A percentile compares a stretch with the other conserved stretches of the same genome.
Conservation (phyloP, 1,284 basidiomycete genomes). For the Cutaneotrichosporon dermatis region DNA sequence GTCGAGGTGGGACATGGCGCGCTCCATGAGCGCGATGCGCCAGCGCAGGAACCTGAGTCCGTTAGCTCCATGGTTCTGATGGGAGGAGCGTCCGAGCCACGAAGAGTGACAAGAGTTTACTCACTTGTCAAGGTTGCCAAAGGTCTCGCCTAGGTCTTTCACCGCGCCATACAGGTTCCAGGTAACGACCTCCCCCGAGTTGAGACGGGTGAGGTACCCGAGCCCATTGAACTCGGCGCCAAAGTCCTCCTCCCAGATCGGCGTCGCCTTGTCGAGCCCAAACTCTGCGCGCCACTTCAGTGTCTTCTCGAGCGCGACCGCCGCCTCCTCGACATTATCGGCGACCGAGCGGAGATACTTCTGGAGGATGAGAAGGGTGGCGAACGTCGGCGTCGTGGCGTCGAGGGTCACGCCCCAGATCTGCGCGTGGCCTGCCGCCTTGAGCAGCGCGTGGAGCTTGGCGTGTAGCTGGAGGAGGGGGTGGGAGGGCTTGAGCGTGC, state of each 20-base stretch:
- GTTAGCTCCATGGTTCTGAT: background rate
- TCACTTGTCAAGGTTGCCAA: slow-evolving; percentile 27
- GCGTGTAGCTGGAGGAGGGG: slow-evolving; percentile 19
- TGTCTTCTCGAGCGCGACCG: slow-evolving; percentile 16
- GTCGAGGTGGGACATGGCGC: slow-evolving; percentile 19
- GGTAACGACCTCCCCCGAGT: slow-evolving; percentile 21
- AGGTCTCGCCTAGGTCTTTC: slow-evolving; percentile 21
- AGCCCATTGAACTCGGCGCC: slow-evolving; percentile 21
- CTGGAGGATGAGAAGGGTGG: slow-evolving; percentile 25
- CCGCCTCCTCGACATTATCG: slow-evolving; percentile 19
- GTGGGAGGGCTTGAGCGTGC: slow-evolving; percentile 16
- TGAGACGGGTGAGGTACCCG: slow-evolving; percentile 25
- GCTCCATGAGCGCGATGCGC: slow-evolving; percentile 27
- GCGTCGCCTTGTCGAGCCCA: slow-evolving; percentile 15
- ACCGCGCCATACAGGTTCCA: slow-evolving; percentile 33
- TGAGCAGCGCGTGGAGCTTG: slow-evolving; percentile 18
- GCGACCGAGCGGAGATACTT: slow-evolving; percentile 27
- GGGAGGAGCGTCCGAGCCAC: too few relatives aligned
- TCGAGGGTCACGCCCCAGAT: slow-evolving; percentile 30
- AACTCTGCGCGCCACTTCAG: slow-evolving; percentile 28
- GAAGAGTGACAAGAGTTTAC: background rate
- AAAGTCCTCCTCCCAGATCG: background rate
- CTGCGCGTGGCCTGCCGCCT: slow-evolving; percentile 15
- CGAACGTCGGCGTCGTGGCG: slow-evolving; percentile 10
- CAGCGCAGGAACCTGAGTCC: slow-evolving; percentile 25